Conservation (phyloP, 2,329 filamentous ascomycete genomes). For the Penicillium brasilianum region DNA sequence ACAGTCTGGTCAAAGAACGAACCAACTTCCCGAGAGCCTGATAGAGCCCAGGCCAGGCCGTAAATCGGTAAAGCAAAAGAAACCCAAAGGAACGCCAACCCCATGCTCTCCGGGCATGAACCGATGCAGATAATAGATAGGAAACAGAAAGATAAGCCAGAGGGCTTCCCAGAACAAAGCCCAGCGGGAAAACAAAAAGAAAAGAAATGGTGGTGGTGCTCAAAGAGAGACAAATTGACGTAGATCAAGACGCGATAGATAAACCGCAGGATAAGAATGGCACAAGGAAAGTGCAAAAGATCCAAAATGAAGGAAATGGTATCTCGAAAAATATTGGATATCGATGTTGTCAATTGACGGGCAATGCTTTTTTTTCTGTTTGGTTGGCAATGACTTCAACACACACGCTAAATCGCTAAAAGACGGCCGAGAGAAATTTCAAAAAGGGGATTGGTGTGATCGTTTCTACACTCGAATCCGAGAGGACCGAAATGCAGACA, state of each 20-base stretch:
- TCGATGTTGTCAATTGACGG: slow-evolving; percentile 18
- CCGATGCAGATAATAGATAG: slow-evolving; percentile 25
- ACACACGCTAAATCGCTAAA: slow-evolving; percentile 33
- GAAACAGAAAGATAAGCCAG: slow-evolving; percentile 12
- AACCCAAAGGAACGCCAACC: slow-evolving; percentile 26
- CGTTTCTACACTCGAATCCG: slow-evolving; percentile 28
- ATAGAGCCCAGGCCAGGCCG: background rate
- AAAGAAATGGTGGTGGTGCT: slow-evolving; percentile 1
- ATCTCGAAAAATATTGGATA: slow-evolving; percentile 15
- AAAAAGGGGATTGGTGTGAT: background rate
- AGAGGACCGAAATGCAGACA: slow-evolving; percentile 41
- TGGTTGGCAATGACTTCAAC: slow-evolving; percentile 24
- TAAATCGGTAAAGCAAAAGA: slow-evolving; percentile 6
- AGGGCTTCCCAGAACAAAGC: slow-evolving; percentile 1
- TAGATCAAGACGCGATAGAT: slow-evolving; percentile 1
- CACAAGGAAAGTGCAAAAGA: slow-evolving; percentile 13
- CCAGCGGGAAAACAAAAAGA: background rate
- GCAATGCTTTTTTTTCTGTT: slow-evolving; percentile 23
- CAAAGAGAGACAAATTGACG: slow-evolving; percentile 18
- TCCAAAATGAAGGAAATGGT: slow-evolving; percentile 14
- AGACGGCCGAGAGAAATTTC: slow-evolving; percentile 10
- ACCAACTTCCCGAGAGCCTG: background rate
- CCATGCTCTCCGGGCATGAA: slow-evolving; percentile 30
- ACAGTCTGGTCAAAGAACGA: slow-evolving; percentile 7
- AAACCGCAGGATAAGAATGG: background rate